These are phyloP conservation scores for Ilex paraguariensis DNA, from an alignment of 305 asterid genomes.

Conservation along the genomic window DNA sequence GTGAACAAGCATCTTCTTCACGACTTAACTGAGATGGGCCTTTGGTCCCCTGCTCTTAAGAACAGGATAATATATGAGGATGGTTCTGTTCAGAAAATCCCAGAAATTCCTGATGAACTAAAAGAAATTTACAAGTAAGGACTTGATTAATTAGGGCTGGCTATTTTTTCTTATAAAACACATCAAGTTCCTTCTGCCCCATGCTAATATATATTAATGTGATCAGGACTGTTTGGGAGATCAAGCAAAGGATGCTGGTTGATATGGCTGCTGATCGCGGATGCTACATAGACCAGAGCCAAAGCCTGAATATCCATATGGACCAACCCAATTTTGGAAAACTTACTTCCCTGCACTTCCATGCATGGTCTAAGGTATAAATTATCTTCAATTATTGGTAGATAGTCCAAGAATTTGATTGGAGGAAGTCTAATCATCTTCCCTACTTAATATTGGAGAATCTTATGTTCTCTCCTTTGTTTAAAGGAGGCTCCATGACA, in stretches of 20 bases:
- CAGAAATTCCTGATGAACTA: conserved; percentile 69
- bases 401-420: no score
- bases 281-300: conserved; percentile 89
- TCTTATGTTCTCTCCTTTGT: no score
- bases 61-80: conserved; percentile 72
- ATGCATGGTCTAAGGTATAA: conserved; percentile 78
- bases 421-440: no score
- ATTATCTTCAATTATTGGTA: background rate
- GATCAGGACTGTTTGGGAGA: conserved; percentile 93
- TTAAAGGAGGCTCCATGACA: no score
- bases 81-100: conserved; percentile 78
- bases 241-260: conserved; percentile 73
- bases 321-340: conserved; percentile 82
- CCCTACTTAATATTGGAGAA: no score
- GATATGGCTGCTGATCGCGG: conserved; percentile 99
- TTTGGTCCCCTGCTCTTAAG: conserved; percentile 82
- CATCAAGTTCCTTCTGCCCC: background rate
- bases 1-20: conserved; percentile 95
- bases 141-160: background rate
- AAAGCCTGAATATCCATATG: conserved; percentile 91
- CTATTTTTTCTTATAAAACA: background rate
- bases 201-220: conserved; percentile 6
- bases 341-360: conserved; percentile 82
- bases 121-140: conserved; percentile 81
- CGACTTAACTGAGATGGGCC: conserved; percentile 90